phyloP scores from a whole-genome alignment of 768 basidiomycete genomes.

The Naganishia onofrii region DNA sequence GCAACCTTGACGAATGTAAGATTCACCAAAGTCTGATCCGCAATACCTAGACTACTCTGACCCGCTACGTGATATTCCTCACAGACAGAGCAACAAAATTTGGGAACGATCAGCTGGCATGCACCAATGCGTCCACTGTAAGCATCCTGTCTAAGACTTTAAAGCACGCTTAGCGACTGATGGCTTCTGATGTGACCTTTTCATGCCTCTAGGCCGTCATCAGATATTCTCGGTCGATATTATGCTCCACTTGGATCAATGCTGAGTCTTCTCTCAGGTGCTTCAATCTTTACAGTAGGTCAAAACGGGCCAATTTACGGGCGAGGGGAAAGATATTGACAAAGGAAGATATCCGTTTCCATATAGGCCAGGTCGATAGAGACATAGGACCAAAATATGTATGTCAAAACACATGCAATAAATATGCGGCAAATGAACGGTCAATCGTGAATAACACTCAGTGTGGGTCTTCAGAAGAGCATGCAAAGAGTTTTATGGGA shows the following conservation, averaged over 20 bases:
- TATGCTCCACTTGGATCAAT: conserved; percentile 50
- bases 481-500: too few species aligned
- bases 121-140: conserved; percentile 40
- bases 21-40: neutral
- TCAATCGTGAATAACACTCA: conserved; percentile 34
- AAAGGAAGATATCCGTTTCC: neutral
- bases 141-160: neutral
- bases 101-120: conserved; percentile 43
- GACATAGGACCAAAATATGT: conserved; percentile 44
- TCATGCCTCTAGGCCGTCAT: conserved; percentile 32
- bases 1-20: conserved; percentile 41
- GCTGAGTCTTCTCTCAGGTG: conserved; percentile 41
- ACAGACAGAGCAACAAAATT: conserved; percentile 43
- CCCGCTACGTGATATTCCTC: too few species aligned
- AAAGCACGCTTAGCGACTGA: too few species aligned
- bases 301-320: neutral
- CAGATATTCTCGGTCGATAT: conserved; percentile 47
- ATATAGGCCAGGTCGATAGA: conserved; percentile 5
- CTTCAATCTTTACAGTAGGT: conserved; percentile 44
- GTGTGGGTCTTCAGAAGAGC: conserved; percentile 19
- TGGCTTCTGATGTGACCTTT: neutral
- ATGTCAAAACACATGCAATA: conserved; percentile 47
- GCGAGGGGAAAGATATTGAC: too few species aligned
- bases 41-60: too few species aligned
- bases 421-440: conserved; percentile 44